Conservation (phyloP, 2,329 filamentous ascomycete species). For the Amylocarpus encephaloides region DNA sequence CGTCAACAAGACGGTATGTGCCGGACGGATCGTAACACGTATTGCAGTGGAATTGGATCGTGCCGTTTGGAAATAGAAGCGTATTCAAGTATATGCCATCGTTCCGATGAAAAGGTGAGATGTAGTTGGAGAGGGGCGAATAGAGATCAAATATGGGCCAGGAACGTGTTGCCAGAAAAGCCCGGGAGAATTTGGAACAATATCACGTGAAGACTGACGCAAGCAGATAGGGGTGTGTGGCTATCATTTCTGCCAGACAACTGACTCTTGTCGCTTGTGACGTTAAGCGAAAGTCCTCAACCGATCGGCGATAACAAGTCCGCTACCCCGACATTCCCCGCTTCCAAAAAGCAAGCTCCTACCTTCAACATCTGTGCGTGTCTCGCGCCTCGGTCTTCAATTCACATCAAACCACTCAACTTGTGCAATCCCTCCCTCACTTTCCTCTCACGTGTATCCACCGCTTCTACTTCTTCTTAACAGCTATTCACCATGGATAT, state of each 20-base stretch:
- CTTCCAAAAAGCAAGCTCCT: not conserved
- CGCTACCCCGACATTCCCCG: not conserved
- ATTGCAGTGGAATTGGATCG: not conserved
- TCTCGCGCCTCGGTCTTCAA: not conserved
- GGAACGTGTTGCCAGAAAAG: conserved; percentile 13
- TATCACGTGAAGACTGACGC: not conserved
- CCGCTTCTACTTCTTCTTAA: not conserved
- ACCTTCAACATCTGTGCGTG: not conserved
- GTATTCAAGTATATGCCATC: conserved; percentile 12
- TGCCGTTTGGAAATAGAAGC: not conserved
- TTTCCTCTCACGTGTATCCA: conserved; percentile 2
- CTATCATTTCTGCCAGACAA: too few relatives aligned
- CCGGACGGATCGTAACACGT: not conserved
- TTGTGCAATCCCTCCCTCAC: not conserved
- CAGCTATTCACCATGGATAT: conserved; percentile 22
- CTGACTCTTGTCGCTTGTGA: too few relatives aligned
- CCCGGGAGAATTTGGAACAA: conserved; percentile 5
- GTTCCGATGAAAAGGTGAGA: conserved; percentile 9
- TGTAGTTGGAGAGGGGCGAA: conserved; percentile 11
- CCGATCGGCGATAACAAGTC: not conserved
- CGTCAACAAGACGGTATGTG: conserved; percentile 13
- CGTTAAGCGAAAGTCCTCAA: not conserved
- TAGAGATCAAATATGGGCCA: conserved; percentile 9
- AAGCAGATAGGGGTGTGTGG: not conserved
- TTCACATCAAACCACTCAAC: conserved; percentile 1